Evolutionary conservation across 2,329 filamentous ascomycete genomes (phyloP), one percentile per base, ranked within the genome.

Genomic region (Apiospora pterosperma): DNA sequence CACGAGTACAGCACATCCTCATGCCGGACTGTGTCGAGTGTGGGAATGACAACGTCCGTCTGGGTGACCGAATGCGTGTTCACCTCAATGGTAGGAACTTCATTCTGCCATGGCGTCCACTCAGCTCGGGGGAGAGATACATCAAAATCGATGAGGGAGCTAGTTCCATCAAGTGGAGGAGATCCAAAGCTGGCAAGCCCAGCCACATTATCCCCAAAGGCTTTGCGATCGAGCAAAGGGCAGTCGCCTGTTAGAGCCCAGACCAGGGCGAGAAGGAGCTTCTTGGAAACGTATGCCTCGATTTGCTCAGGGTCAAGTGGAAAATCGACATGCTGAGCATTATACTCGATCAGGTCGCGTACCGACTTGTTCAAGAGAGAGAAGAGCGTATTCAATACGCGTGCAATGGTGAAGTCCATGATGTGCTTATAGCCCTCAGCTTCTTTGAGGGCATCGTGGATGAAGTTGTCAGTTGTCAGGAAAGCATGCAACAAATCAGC

Each of bases 1-100:
- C 96, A 99, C 4, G 96, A 99, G 82, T 99, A 99, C 19, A 99
- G 85, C n/a, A 99, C 92, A 78, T 98, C 96, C 77, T 99, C 96
- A 72, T 99, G 96, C 36, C 96, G 92, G 55, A 99, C 91, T 34
- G 96, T 99, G 76, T 99, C 96, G 61, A 99, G 83, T 0, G 96
- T 99, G 1, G 96, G 96, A 73, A 99, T 99, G 67, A 99, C 96
- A 44, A 98, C 92, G 77, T 99, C 96, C 1, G 96, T 99, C 77
- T 99, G 94, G 0, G 92, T 97, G 73, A 99, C 91, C 5, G 95
- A 97, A 77, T 99, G 96, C 0, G 96, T 99, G 76, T 99, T 98
- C 78, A 99, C 92, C 76, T 99, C 96, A 64, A 99, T 91, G 12
- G 87, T 90, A 19, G 96, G 96, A 16, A 99, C 96, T 77, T 97